Evolutionary conservation across 345 rosid species (phyloP).

Genomic region (Pseudoturritis turrita): DNA sequence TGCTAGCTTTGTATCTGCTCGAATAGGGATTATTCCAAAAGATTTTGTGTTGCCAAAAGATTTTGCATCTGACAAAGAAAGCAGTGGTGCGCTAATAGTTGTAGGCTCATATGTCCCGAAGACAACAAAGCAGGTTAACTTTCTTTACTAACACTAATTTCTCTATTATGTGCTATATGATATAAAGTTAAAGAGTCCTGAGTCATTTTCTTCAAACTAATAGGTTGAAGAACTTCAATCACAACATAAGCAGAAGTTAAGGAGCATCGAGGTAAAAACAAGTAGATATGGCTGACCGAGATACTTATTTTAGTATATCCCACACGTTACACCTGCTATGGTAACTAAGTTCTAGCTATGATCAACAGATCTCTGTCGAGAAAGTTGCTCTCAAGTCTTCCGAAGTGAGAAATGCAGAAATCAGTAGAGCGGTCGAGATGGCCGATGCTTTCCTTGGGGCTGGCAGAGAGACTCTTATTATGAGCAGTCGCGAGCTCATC

Average conservation of each 20-base stretch:
- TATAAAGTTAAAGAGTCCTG: background rate
- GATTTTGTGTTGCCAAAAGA: slow-evolving; percentile 77
- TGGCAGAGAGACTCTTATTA: slow-evolving; percentile 68
- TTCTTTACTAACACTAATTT: slow-evolving; percentile 8
- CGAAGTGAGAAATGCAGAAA: slow-evolving; percentile 73
- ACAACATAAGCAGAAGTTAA: slow-evolving; percentile 55
- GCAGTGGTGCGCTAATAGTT: slow-evolving; percentile 74
- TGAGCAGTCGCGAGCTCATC: slow-evolving; percentile 92
- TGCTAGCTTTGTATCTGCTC: slow-evolving; percentile 94
- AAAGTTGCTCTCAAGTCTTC: slow-evolving; percentile 72
- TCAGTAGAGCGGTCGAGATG: slow-evolving; percentile 69
- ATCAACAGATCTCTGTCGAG: slow-evolving; percentile 70
- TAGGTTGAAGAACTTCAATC: slow-evolving; percentile 85
- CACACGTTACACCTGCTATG: background rate
- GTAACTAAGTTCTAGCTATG: slow-evolving; percentile 21
- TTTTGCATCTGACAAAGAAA: slow-evolving; percentile 55
- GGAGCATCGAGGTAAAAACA: slow-evolving; percentile 67
- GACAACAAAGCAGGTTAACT: slow-evolving; percentile 83
- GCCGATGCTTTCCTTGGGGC: slow-evolving; percentile 60
- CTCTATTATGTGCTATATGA: slow-evolving; percentile 6
- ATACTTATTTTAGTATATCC: background rate
- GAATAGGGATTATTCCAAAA: slow-evolving; percentile 76
- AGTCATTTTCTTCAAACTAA: slow-evolving; percentile 6
- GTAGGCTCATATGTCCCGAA: slow-evolving; percentile 98
- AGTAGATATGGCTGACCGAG: background rate